Evolutionary conservation across 768 basidiomycete species (phyloP), one percentile per base, ranked within the genome.

Genomic region (Rhodotorula babjevae): DNA sequence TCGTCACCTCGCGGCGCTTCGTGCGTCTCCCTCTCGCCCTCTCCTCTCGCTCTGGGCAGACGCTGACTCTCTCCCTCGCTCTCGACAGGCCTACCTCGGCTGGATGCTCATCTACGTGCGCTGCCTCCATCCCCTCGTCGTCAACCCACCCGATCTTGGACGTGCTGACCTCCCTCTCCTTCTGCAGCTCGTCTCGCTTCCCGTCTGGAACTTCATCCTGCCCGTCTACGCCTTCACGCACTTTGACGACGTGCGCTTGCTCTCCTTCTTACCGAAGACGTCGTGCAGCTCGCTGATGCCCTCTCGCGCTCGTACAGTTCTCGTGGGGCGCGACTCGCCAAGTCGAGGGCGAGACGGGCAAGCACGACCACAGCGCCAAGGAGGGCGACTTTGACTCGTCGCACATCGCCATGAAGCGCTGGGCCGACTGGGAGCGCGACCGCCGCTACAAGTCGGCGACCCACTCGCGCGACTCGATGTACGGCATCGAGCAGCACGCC

Each of bases 361-460:
- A 61, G 1, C 85, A 68, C 31, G 81, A 85, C 68, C 90, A 92
- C 77, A 91, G 90, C 19, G 94, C 93, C 80, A 99, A 98, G 83
- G 92, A 95, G 73, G 96, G 96, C 80, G 91, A 91, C 80, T 99
- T 99, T 78, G 95, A 99, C 83, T 95, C 93, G 42, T 86, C 88
- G 58, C 88, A 94, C 82, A 98, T 99, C 77, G 90, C 95, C 49
- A 97, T 98, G 96, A 98, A 98, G 85, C 87, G 92, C 53, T 99
- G 95, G 95, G 93, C 88, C 27, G 96, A 98, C 82, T 98, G 96
- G 80, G 96, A 98, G 84, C 85, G 95, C 61, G 96, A 98, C 76
- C 83, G 95, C 76, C 85, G 93, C 72, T 97, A 76, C 70, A 44
- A 49, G 4, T 46, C 47, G 53, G 74, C 67, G 31, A 69, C 50